Evolutionary conservation across 2,329 filamentous ascomycete genomes (phyloP), one percentile per base, ranked within the genome.

Genomic region (Raffaelea arxii): DNA sequence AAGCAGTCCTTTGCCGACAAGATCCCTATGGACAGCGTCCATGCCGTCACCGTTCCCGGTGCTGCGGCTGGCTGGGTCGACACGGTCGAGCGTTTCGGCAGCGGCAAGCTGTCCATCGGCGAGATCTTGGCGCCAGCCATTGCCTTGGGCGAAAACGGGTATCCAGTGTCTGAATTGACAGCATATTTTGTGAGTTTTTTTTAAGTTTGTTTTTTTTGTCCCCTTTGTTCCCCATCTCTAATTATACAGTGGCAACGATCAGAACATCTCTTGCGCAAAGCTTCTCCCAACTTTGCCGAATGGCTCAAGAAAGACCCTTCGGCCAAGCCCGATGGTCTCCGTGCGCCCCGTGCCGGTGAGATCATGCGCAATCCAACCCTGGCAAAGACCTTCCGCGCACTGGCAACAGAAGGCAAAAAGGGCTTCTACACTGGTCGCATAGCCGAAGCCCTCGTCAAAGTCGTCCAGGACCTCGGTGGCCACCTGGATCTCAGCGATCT

Each of bases 11-110:
- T n/a, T n/a, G 36, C n/a, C 5, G 51, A 48, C 48, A 10, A 30
- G 16, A 54, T 54, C 35, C 89, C 90, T 16, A 78, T 84, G 68
- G 65, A 68, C 27, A 91, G 83, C 58, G 82, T 86, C 14, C 85
- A 94, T 59, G 75, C 89, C 10, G 86, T 88, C 1, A 95, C 90
- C 1, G 82, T 92, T 0, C 92, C 92, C 0, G 92, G 92, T 6
- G 90, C 92, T 2, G 80, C 92, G 1, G 92, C 89, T 1, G 92
- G 91, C 1, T 98, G 92, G 92, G 82, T 86, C 22, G 92, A 98
- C 63, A 83, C 85, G 1, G 74, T 96, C 1, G 83, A 90, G 64
- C 80, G 78, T 46, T 95, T 97, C 59, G 92, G 92, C 16, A 96
- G 90, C 62, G 87, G 88, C 3, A 94, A 84, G 60, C 57, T 97